These are phyloP conservation scores for Fusarium oligoseptatum DNA, from an alignment of 2,329 filamentous ascomycete genomes.

Conservation along the genomic window DNA sequence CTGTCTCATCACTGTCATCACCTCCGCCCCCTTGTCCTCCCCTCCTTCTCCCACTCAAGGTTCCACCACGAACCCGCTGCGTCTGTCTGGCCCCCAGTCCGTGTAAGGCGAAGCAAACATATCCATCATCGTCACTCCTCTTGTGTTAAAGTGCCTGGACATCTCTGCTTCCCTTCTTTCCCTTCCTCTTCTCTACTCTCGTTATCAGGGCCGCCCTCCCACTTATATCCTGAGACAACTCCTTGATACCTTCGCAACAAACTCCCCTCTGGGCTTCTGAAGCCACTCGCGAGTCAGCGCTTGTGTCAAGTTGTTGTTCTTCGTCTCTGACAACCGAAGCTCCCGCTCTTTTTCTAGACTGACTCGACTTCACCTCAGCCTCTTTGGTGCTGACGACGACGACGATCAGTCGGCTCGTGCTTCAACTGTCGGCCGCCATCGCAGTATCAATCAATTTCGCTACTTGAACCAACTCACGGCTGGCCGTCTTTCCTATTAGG, in stretches of 20 bases:
- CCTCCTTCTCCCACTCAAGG: constrained; percentile 40
- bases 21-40: constrained; percentile 43
- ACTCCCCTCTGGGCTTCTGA: background rate
- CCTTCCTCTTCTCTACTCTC: constrained; percentile 9
- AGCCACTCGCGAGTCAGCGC: constrained; percentile 20
- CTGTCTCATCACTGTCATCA: constrained; percentile 41
- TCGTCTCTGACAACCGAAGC: constrained; percentile 5
- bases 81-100: constrained; percentile 41
- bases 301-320: constrained; percentile 17
- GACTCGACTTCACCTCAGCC: constrained; percentile 1
- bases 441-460: constrained; percentile 8
- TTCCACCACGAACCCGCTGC: constrained; percentile 46
- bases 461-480: constrained; percentile 22
- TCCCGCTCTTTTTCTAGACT: background rate
- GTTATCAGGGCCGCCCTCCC: constrained; percentile 10
- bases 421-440: constrained; percentile 9
- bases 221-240: constrained; percentile 23
- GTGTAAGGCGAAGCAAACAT: constrained; percentile 49
- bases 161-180: constrained; percentile 21
- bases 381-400: constrained; percentile 15
- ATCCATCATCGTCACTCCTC: constrained; percentile 37
- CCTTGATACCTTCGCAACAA: constrained; percentile 18
- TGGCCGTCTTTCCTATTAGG: constrained; percentile 27
- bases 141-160: constrained; percentile 27
- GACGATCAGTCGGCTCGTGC: constrained; percentile 7